Evolutionary conservation across 306 rosid genomes (phyloP).

Genomic region (Rosa rugosa): DNA sequence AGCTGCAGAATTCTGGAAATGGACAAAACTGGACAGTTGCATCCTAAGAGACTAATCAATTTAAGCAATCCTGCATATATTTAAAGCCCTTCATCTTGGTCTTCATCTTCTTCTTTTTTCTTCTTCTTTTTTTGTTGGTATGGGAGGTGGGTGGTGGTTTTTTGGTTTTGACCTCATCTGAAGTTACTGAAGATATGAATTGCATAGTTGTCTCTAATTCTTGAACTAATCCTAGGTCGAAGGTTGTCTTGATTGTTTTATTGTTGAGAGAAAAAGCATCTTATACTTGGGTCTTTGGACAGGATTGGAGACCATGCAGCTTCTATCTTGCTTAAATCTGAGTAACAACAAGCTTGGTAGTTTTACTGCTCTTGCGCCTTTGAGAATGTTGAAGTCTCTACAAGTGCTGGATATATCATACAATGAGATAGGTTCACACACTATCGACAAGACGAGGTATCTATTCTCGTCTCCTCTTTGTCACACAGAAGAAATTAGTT

Average conservation of each 20-base stretch:
- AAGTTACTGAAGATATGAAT: background rate
- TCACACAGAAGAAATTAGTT: constrained; percentile 57
- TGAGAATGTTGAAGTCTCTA: constrained; percentile 60
- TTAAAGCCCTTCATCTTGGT: background rate
- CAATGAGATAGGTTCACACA: constrained; percentile 73
- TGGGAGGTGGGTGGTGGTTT: background rate
- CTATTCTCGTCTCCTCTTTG: constrained; percentile 70
- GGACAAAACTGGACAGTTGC: constrained; percentile 4
- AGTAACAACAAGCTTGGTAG: constrained; percentile 67
- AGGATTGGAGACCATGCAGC: constrained; percentile 95
- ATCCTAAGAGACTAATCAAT: background rate
- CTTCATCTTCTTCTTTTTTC: background rate
- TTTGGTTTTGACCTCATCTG: background rate
- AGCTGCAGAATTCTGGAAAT: background rate
- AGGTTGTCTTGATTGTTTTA: constrained; percentile 1
- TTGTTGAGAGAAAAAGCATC: constrained; percentile 3
- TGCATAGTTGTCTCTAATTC: background rate
- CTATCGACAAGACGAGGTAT: constrained; percentile 71
- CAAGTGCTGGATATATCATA: constrained; percentile 60
- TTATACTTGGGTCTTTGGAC: constrained; percentile 36
- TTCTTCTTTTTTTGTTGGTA: background rate
- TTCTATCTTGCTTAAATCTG: constrained; percentile 72
- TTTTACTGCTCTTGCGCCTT: constrained; percentile 71
- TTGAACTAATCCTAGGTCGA: background rate
- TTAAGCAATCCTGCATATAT: background rate